Evolutionary conservation across 768 basidiomycete species (phyloP), one percentile per base, ranked within the genome.

Genomic region (Dentipellis fragilis): DNA sequence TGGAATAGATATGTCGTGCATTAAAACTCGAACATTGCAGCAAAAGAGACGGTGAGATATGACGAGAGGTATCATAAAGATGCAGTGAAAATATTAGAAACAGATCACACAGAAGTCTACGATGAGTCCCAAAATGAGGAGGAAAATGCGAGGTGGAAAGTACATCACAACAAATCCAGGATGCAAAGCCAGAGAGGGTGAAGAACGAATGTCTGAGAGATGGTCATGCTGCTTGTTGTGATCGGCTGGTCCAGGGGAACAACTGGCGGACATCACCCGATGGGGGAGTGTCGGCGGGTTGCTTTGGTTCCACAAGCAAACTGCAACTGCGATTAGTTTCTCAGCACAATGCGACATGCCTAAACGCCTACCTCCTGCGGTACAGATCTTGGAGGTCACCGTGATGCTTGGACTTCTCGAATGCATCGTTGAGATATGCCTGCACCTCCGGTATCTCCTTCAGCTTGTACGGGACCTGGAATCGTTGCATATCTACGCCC

Each of bases 401-500:
- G 45, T 84, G 85, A 54, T 83, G 79, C 64, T 79, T 81, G 2
- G 88, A 78, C 57, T 81, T 83, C 63, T 89, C 84, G 59, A 93
- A 90, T 29, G 83, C 83, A 40, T 79, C 74, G 45, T 77, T 79
- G 35, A 94, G 73, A 66, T 84, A 93, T 52, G 80, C 77, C 65
- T 97, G 93, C 6, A 93, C 85, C 68, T 96, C 94, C 2, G 85
- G 84, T 10, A 99, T 87, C 59, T 85, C 87, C 65, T 90, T 89
- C 52, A 98, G 78, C 61, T 84, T 85, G 74, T 89, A 95, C 4
- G 84, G 77, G 9, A 83, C 79, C 68, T 96, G 93, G 73, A 94
- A 94, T 21, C 92, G 87, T 69, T 92, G 91, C 81, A 94, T 89
- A 68, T 94, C 92, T 85, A 63, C 54, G 60, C 61, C 21, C 3